phyloP scores from a whole-genome alignment of 2,329 filamentous ascomycete species.

The Drechslera avenae region DNA sequence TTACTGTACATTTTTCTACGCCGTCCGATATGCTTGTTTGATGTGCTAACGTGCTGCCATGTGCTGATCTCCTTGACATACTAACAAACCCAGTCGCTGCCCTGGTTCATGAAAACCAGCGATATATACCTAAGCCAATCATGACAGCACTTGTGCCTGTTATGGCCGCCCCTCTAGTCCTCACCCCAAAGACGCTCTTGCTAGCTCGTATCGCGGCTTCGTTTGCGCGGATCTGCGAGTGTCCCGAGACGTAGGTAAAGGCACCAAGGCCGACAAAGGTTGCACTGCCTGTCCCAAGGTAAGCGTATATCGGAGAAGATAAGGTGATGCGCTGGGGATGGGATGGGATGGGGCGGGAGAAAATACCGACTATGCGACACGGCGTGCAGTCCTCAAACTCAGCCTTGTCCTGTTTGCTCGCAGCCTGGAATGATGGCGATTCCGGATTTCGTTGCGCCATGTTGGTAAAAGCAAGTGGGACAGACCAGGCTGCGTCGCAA shows the following conservation, averaged over 20 bases:
- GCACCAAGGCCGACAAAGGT: slow-evolving; percentile 55
- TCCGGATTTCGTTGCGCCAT: background rate
- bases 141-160: slow-evolving; percentile 48
- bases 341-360: background rate
- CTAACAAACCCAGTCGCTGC: background rate
- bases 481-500: too few species aligned
- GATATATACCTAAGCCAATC: slow-evolving; percentile 53
- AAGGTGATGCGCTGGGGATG: background rate
- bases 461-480: background rate
- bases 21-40: background rate
- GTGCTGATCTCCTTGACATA: background rate
- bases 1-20: background rate
- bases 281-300: slow-evolving; percentile 44
- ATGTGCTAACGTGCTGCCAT: background rate
- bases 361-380: slow-evolving; percentile 71
- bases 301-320: background rate
- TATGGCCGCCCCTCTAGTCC: slow-evolving; percentile 48
- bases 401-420: slow-evolving; percentile 40
- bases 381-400: slow-evolving; percentile 67
- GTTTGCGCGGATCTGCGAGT: slow-evolving; percentile 50
- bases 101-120: slow-evolving; percentile 42
- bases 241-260: slow-evolving; percentile 54
- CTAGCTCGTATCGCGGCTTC: slow-evolving; percentile 50
- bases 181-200: slow-evolving; percentile 51
- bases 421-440: slow-evolving; percentile 36